Evolutionary conservation across 345 rosid species (phyloP).

Genomic region (Heritiera fomes): DNA sequence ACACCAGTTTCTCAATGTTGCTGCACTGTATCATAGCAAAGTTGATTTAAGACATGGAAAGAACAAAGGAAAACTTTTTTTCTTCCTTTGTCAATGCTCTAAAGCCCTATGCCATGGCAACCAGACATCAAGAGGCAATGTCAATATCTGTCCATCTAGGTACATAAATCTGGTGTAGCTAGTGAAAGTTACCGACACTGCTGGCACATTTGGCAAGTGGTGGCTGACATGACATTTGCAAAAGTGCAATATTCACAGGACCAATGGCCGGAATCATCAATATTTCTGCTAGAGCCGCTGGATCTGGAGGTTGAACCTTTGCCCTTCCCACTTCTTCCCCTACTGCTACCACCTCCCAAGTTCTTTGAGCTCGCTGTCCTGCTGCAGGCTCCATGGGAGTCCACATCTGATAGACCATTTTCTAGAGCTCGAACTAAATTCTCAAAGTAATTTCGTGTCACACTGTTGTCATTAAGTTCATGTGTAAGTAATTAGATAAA

Average conservation of each 20-base stretch:
- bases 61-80: background rate
- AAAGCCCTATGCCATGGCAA: background rate
- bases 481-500: background rate
- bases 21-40: background rate
- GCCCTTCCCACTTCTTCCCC: constrained; percentile 37
- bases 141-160: constrained; percentile 4
- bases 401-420: constrained; percentile 81
- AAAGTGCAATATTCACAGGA: constrained; percentile 75
- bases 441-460: constrained; percentile 80
- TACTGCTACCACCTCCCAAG: constrained; percentile 38
- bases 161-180: constrained; percentile 1
- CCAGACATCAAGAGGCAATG: constrained; percentile 15
- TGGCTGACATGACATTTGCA: constrained; percentile 55
- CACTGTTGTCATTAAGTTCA: constrained; percentile 42
- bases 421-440: constrained; percentile 79
- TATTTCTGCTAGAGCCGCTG: constrained; percentile 45
- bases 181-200: constrained; percentile 38
- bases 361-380: constrained; percentile 52
- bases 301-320: constrained; percentile 63
- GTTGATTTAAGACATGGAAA: background rate
- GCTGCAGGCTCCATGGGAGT: constrained; percentile 53
- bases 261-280: constrained; percentile 64
- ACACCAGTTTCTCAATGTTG: background rate
- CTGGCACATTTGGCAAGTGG: constrained; percentile 72
- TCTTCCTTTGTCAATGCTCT: background rate